Evolutionary conservation across 257 asterid species (phyloP).

Genomic region (Thymus quinquecostatus): DNA sequence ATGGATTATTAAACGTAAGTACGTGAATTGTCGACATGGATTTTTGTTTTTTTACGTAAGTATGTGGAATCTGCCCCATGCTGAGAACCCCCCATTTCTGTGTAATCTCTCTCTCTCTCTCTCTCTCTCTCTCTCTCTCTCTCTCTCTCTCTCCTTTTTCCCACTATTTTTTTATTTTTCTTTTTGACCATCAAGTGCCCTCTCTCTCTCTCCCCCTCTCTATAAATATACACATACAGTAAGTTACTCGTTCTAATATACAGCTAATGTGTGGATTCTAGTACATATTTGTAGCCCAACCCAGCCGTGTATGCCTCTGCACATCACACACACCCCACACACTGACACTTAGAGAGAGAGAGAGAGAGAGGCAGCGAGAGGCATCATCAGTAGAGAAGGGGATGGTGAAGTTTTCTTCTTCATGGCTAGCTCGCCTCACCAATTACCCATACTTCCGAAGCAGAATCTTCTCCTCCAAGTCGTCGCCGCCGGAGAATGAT

Average conservation of each 20-base stretch:
- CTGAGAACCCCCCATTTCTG: background rate
- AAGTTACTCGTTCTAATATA: background rate
- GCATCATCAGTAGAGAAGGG: constrained; percentile 29
- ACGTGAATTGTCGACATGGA: background rate
- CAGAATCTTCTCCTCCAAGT: constrained; percentile 36
- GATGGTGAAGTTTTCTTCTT: constrained; percentile 26
- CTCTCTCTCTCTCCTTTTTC: background rate
- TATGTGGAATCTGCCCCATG: constrained; percentile 17
- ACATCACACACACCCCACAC: background rate
- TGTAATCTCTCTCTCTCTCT: background rate
- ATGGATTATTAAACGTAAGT: no score
- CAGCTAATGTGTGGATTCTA: background rate
- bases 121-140: background rate
- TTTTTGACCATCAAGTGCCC: no score
- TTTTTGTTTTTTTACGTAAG: constrained; percentile 24
- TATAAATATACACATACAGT: constrained; percentile 3
- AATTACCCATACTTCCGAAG: constrained; percentile 35
- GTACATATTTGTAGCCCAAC: background rate
- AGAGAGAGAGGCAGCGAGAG: constrained; percentile 30
- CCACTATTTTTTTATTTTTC: no score
- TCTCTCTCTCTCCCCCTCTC: background rate
- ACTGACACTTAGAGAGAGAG: background rate
- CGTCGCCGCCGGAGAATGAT: constrained; percentile 47
- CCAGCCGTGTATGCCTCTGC: background rate
- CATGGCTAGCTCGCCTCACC: constrained; percentile 43